Evolutionary conservation across 1,284 basidiomycete species (phyloP), one percentile per base, ranked within the genome.

Genomic region (Apiotrichum gamsii): DNA sequence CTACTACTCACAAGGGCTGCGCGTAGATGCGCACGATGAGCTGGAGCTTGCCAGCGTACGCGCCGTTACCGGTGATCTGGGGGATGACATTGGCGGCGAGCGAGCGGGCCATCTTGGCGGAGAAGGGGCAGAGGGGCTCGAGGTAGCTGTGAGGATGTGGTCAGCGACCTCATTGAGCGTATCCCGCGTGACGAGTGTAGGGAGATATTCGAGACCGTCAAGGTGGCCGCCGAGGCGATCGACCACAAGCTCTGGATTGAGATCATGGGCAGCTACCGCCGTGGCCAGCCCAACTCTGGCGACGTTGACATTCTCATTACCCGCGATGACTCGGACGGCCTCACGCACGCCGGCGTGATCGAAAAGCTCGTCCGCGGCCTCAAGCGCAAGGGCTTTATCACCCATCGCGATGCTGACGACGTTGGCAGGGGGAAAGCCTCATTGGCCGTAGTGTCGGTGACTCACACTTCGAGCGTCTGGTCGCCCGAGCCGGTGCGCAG

Each of bases 241-340:
- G 90, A 93, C 60, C 72, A 78, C 5, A 79, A 81, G 45, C 69
- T 94, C 19, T 81, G 79, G 60, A 73, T 94, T 14, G 81, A 89
- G 47, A 83, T 90, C 45, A 93, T 94, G 90, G 90, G 90, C 1
- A 90, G 85, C 58, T 94, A 84, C 66, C 76, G 90, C 54, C 78
- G 90, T 50, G 86, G 87, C 5, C 83, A 83, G 62, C 72, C 75
- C 1, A 80, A 81, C 41, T 91, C 86, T 47, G 90, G 90, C 1
- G 90, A 94, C 65, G 88, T 95, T 47, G 90, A 95, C 66, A 82
- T 94, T 42, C 68, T 94, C 50, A 83, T 94, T 56, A 89, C 87
- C 0, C 80, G 88, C 14, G 77, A 82, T 20, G 76, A 79, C 0
- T 67, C 76, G 4, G 87, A 90, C 58, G 87, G 87, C 0, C 77